Percentiles rank a stretch among this genome's conserved stretches.
Conservation (phyloP, 768 basidiomycete genomes). For the Naganishia randhawae region DNA sequence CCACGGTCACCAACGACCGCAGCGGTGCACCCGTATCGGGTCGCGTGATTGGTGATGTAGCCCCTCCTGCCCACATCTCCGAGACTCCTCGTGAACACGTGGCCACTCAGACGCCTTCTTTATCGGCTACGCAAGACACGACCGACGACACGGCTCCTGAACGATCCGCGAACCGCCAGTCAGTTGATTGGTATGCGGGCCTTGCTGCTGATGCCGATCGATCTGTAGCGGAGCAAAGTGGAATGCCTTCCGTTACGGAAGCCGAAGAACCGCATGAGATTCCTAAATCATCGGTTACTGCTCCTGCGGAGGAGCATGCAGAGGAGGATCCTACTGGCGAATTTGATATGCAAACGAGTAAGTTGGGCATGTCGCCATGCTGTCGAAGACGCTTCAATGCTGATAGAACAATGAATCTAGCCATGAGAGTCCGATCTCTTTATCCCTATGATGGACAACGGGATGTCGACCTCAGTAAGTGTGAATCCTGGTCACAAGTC, state of each 20-base stretch:
- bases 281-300: not conserved
- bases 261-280: constrained; percentile 22
- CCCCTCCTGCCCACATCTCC: constrained; percentile 68
- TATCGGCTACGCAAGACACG: constrained; percentile 40
- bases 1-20: constrained; percentile 77
- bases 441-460: constrained; percentile 83
- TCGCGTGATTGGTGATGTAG: constrained; percentile 69
- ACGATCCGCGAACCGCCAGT: constrained; percentile 61
- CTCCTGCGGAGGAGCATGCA: constrained; percentile 42
- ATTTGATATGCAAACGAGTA: constrained; percentile 50
- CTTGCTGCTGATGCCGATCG: constrained; percentile 65
- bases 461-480: constrained; percentile 78
- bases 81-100: constrained; percentile 47
- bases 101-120: constrained; percentile 39
- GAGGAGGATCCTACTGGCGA: constrained; percentile 52
- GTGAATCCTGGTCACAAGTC: not conserved
- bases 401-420: constrained; percentile 52
- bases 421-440: constrained; percentile 70
- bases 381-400: not conserved
- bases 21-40: constrained; percentile 69
- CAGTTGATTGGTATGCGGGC: constrained; percentile 86
- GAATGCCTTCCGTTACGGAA: constrained; percentile 33
- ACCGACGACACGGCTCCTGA: constrained; percentile 30
- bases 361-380: constrained; percentile 26
- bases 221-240: constrained; percentile 26